phyloP scores from a whole-genome alignment of 148 eudicot species.

The Heliosperma pusillum region DNA sequence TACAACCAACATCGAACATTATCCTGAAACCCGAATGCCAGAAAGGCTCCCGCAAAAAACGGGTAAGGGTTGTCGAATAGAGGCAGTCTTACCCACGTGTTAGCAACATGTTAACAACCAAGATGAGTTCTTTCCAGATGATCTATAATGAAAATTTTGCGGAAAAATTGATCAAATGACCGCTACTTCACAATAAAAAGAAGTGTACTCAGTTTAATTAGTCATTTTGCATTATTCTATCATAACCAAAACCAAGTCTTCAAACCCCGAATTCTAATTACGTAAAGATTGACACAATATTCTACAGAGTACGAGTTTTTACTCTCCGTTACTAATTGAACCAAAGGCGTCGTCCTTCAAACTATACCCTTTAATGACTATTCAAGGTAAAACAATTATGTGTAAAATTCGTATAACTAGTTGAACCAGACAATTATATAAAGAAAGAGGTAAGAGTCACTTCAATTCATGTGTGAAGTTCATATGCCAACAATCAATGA shows the following conservation, averaged over 20 bases:
- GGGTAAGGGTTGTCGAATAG: too few relatives aligned
- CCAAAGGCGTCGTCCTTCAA: not conserved
- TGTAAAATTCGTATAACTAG: not conserved
- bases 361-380: not conserved
- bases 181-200: too few relatives aligned
- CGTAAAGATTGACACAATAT: not conserved
- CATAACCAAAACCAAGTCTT: too few relatives aligned
- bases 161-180: too few relatives aligned
- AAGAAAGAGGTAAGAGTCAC: slow-evolving; percentile 15
- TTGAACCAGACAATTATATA: not conserved
- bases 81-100: too few relatives aligned
- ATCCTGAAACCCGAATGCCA: not conserved
- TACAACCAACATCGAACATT: not conserved
- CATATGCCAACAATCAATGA: slow-evolving; percentile 1
- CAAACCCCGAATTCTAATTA: too few relatives aligned
- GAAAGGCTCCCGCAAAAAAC: too few relatives aligned
- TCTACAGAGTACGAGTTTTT: not conserved
- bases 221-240: too few relatives aligned
- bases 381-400: not conserved
- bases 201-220: too few relatives aligned
- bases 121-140: too few relatives aligned
- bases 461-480: not conserved
- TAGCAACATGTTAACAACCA: too few relatives aligned
- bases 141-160: too few relatives aligned
- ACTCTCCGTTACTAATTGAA: not conserved